These are phyloP conservation scores for Elsinoe arachidis DNA, from an alignment of 2,329 filamentous ascomycete genomes.

Conservation along the genomic window DNA sequence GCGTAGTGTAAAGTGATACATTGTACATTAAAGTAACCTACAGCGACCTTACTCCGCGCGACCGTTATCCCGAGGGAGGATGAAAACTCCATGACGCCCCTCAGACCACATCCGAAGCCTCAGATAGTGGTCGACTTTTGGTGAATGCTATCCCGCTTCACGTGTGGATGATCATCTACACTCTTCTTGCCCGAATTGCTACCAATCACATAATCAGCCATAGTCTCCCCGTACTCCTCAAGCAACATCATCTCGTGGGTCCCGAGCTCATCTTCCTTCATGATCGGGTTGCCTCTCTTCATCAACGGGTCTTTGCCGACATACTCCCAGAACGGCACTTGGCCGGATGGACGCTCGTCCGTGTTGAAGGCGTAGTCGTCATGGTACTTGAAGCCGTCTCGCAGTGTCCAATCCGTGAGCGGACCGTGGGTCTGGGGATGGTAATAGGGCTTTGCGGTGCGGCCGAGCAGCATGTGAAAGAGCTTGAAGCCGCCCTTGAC, in stretches of 20 bases:
- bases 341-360: background rate
- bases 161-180: conserved; percentile 8
- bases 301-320: conserved; percentile 7
- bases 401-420: conserved; percentile 25
- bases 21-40: no score
- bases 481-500: conserved; percentile 15
- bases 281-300: background rate
- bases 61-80: no score
- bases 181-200: conserved; percentile 15
- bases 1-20: no score
- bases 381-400: conserved; percentile 22
- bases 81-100: no score
- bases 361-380: conserved; percentile 15
- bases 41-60: no score
- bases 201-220: conserved; percentile 13
- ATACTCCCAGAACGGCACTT: conserved; percentile 13
- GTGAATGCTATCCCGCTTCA: conserved; percentile 6
- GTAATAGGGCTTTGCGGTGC: conserved; percentile 13
- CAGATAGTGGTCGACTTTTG: conserved; percentile 12
- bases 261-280: conserved; percentile 16
- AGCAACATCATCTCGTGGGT: conserved; percentile 16
- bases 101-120: background rate
- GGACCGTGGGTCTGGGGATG: conserved; percentile 20
- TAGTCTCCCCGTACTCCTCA: conserved; percentile 8
- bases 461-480: conserved; percentile 15